These are phyloP conservation scores for Globisporangium spinosum DNA, from an alignment of 352 stramenopile genomes.

Conservation along the genomic window DNA sequence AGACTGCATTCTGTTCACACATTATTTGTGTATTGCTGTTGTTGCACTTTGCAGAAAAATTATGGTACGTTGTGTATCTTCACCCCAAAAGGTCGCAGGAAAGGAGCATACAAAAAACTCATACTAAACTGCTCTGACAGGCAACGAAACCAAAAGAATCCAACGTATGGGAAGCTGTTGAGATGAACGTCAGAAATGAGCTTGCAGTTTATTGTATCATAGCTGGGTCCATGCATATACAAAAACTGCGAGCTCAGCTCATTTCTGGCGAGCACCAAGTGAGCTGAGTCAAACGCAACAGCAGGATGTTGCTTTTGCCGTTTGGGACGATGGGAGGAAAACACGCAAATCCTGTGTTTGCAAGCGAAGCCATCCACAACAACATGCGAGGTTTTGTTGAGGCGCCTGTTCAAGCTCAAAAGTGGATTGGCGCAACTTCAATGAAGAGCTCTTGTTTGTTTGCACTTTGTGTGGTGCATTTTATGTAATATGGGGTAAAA, in stretches of 20 bases:
- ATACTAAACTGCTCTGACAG: neutral
- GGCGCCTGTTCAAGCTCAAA: neutral
- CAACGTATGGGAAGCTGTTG: neutral
- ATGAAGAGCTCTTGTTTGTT: neutral
- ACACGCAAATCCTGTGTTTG: neutral
- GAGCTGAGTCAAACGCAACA: neutral
- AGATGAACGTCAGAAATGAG: neutral
- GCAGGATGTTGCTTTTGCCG: neutral
- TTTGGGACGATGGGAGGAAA: neutral
- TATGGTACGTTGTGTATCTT: neutral
- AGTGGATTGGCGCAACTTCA: neutral
- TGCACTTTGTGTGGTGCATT: neutral
- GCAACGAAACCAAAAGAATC: neutral
- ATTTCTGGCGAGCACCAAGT: too few species aligned
- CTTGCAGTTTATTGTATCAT: neutral
- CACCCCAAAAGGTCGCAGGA: neutral
- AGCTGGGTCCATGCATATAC: too few species aligned
- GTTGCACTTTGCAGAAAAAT: neutral
- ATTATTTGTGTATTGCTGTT: neutral
- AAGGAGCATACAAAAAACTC: neutral
- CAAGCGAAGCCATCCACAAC: neutral
- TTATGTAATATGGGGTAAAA: neutral
- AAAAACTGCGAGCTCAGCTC: too few species aligned
- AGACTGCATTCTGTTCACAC: neutral
- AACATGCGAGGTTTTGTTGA: neutral